phyloP scores from a whole-genome alignment of 805 yeast genomes.

The Saccharomycopsis fodiens region DNA sequence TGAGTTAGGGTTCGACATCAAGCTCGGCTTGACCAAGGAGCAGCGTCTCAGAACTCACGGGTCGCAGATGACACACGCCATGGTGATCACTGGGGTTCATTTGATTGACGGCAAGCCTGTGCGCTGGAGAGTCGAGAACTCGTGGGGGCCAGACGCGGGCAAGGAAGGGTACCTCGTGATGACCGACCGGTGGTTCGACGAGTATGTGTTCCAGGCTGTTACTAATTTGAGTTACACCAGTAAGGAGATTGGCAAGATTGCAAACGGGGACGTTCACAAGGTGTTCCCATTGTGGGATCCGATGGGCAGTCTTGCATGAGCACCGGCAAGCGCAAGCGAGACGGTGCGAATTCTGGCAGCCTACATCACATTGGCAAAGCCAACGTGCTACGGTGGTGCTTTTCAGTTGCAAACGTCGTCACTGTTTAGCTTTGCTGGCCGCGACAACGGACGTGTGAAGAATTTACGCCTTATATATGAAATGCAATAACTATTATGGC shows the following conservation, averaged over 20 bases:
- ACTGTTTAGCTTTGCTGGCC: too few relatives aligned
- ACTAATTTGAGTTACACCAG: constrained; percentile 45
- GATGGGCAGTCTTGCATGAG: constrained; percentile 62
- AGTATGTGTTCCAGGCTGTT: constrained; percentile 67
- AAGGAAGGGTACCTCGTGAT: constrained; percentile 60
- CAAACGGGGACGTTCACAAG: constrained; percentile 40
- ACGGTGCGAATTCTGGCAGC: too few relatives aligned
- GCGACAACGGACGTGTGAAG: too few relatives aligned
- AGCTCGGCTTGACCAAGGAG: constrained; percentile 47
- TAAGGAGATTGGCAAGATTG: constrained; percentile 28
- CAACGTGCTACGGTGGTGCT: too few relatives aligned
- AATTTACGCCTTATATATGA: too few relatives aligned
- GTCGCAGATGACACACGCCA: constrained; percentile 84
- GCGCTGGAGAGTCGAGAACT: constrained; percentile 69
- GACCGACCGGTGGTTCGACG: constrained; percentile 69
- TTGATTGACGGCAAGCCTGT: constrained; percentile 55
- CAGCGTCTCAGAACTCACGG: constrained; percentile 65
- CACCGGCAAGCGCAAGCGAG: too few relatives aligned
- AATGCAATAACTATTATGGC: too few relatives aligned
- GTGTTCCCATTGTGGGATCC: constrained; percentile 72
- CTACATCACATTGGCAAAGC: too few relatives aligned
- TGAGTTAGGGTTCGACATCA: constrained; percentile 44
- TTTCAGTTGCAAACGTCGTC: too few relatives aligned
- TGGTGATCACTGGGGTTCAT: constrained; percentile 79
- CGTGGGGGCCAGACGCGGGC: constrained; percentile 69